phyloP scores from a whole-genome alignment of 2,329 filamentous ascomycete genomes.

The Monilinia fructigena region DNA sequence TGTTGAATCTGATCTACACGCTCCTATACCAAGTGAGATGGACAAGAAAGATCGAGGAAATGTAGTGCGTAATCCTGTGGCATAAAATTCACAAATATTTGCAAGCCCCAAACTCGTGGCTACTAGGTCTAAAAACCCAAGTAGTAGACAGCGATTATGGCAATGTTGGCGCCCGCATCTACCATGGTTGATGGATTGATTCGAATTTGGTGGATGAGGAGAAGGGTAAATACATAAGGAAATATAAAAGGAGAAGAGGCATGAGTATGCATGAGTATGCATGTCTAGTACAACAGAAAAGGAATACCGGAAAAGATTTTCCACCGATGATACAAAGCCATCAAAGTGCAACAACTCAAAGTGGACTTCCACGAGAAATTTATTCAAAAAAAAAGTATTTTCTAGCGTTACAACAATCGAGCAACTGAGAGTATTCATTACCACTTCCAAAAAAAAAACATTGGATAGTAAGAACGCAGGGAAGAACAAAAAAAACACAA shows the following conservation, averaged over 20 bases:
- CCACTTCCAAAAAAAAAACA: too few relatives aligned
- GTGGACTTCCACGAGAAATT: neutral
- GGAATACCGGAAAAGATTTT: neutral
- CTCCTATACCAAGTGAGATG: neutral
- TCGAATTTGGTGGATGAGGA: neutral
- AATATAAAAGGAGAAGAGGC: too few relatives aligned
- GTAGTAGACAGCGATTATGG: neutral
- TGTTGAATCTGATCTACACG: neutral
- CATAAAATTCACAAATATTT: neutral
- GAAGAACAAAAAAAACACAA: neutral
- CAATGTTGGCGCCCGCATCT: neutral
- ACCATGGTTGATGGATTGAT: neutral
- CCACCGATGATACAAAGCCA: neutral
- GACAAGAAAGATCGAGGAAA: neutral
- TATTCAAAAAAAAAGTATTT: neutral
- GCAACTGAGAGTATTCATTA: too few relatives aligned
- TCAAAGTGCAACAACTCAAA: neutral
- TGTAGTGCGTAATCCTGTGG: neutral
- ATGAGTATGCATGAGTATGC: neutral
- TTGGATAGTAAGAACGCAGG: neutral
- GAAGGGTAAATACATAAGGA: too few relatives aligned
- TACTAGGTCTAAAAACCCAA: neutral
- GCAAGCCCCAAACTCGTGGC: neutral
- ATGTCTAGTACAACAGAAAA: neutral
- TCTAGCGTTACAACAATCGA: too few relatives aligned